Conservation (phyloP, 371 early-diverging fungal species). For the Mortierella sp. region DNA sequence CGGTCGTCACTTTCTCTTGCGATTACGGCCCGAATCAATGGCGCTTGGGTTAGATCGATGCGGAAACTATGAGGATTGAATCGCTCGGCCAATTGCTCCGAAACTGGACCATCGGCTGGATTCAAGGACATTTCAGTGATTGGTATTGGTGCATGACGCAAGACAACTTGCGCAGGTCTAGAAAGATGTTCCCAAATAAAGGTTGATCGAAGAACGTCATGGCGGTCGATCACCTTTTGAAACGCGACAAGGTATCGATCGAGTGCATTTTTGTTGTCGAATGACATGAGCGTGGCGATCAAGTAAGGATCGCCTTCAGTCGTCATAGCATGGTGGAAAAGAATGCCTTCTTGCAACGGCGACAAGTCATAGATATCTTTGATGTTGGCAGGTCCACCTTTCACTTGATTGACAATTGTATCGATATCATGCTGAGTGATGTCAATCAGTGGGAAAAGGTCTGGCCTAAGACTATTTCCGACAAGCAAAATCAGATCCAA, state of each 20-base stretch:
- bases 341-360: conserved; percentile 15
- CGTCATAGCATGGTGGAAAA: conserved; percentile 22
- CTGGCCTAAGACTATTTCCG: too few species aligned
- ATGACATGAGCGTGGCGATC: neutral
- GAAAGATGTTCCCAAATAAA: conserved; percentile 12
- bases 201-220: conserved; percentile 22
- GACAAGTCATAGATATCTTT: too few species aligned
- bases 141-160: conserved; percentile 3
- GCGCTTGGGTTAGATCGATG: conserved; percentile 17
- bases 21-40: conserved; percentile 12
- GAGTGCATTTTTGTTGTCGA: conserved; percentile 10
- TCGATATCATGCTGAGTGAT: too few species aligned
- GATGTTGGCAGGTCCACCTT: too few species aligned
- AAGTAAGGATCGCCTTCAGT: conserved; percentile 23
- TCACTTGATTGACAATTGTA: too few species aligned
- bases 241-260: conserved; percentile 20
- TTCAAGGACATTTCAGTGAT: conserved; percentile 11
- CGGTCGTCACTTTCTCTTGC: conserved; percentile 15
- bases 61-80: conserved; percentile 9
- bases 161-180: conserved; percentile 21
- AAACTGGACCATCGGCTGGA: conserved; percentile 15
- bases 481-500: too few species aligned
- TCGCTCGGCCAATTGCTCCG: conserved; percentile 1
- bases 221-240: conserved; percentile 19
- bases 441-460: too few species aligned